Percentiles rank a stretch among this genome's conserved stretches.
These are phyloP conservation scores for Trichoderma erinaceum DNA, from an alignment of 495 filamentous ascomycete species.

Conservation along the genomic window DNA sequence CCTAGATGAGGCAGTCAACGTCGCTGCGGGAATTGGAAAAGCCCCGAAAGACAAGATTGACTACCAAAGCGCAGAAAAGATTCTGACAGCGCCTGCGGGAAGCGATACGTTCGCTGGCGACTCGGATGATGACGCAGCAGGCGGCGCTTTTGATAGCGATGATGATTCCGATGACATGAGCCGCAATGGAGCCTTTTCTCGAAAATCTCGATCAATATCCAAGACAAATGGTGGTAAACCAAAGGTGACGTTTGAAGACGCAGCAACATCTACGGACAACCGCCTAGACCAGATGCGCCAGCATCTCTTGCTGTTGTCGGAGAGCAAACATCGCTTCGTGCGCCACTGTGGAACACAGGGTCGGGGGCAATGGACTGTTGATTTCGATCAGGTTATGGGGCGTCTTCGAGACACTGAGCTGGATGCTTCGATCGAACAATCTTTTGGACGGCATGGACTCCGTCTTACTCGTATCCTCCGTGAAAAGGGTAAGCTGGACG, in stretches of 20 bases:
- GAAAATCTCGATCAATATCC: constrained; percentile 24
- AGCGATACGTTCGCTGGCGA: constrained; percentile 39
- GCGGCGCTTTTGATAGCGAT: constrained; percentile 18
- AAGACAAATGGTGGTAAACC: constrained; percentile 28
- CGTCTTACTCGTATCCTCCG: constrained; percentile 76
- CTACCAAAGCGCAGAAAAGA: constrained; percentile 35
- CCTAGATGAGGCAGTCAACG: constrained; percentile 38
- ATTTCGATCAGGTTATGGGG: constrained; percentile 63
- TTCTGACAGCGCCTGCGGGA: constrained; percentile 34
- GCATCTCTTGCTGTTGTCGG: constrained; percentile 69
- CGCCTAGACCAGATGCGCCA: constrained; percentile 58
- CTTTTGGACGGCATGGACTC: constrained; percentile 66
- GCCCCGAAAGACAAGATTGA: constrained; percentile 34
- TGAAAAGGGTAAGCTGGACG: constrained; percentile 83
- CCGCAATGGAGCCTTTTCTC: constrained; percentile 22
- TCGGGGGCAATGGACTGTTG: constrained; percentile 68
- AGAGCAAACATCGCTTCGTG: constrained; percentile 64
- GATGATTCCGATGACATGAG: constrained; percentile 32
- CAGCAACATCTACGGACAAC: constrained; percentile 28
- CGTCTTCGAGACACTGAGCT: constrained; percentile 67
- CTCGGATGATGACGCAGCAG: constrained; percentile 22
- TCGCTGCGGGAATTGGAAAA: constrained; percentile 39
- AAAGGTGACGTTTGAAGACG: constrained; percentile 30
- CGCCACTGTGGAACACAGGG: constrained; percentile 50
- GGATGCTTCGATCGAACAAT: constrained; percentile 66